Evolutionary conservation across 768 basidiomycete genomes (phyloP).

Genomic region (Hygrocybe punicea): DNA sequence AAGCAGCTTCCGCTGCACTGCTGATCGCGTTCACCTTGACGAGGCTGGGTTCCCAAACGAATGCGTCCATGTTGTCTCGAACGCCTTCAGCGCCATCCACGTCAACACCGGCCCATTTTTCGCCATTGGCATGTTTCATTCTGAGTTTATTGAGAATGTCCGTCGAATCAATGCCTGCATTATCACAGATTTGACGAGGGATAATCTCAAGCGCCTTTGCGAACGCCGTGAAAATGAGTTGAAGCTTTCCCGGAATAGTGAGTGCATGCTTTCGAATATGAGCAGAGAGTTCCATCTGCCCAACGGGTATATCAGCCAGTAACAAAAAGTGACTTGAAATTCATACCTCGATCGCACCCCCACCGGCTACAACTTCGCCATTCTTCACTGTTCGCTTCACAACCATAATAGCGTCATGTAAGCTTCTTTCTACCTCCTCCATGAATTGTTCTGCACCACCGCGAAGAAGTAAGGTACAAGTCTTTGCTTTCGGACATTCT

Average conservation of each 20-base stretch:
- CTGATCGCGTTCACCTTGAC: conserved; percentile 94
- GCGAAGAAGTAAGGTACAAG: conserved; percentile 89
- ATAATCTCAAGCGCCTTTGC: conserved; percentile 97
- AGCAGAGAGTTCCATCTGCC: conserved; percentile 95
- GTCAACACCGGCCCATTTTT: conserved; percentile 91
- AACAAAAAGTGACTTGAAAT: neutral
- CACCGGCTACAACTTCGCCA: conserved; percentile 94
- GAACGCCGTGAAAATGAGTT: conserved; percentile 90
- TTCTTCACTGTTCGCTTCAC: conserved; percentile 96
- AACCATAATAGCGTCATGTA: conserved; percentile 99
- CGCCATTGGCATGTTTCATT: conserved; percentile 89
- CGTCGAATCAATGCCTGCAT: conserved; percentile 95
- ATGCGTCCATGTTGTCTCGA: conserved; percentile 93
- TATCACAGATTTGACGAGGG: conserved; percentile 97
- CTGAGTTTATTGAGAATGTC: conserved; percentile 96
- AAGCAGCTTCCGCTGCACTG: conserved; percentile 95
- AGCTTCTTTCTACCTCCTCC: conserved; percentile 93
- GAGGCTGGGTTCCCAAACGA: conserved; percentile 97
- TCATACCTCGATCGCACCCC: conserved; percentile 90
- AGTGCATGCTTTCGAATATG: conserved; percentile 87
- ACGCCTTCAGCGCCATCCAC: conserved; percentile 88
- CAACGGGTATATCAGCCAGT: neutral
- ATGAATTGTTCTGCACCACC: conserved; percentile 99
- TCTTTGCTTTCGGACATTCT: conserved; percentile 89
- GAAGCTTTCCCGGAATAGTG: conserved; percentile 92